Evolutionary conservation across 2,329 filamentous ascomycete genomes (phyloP).

Genomic region (Epicoccum nigrum): DNA sequence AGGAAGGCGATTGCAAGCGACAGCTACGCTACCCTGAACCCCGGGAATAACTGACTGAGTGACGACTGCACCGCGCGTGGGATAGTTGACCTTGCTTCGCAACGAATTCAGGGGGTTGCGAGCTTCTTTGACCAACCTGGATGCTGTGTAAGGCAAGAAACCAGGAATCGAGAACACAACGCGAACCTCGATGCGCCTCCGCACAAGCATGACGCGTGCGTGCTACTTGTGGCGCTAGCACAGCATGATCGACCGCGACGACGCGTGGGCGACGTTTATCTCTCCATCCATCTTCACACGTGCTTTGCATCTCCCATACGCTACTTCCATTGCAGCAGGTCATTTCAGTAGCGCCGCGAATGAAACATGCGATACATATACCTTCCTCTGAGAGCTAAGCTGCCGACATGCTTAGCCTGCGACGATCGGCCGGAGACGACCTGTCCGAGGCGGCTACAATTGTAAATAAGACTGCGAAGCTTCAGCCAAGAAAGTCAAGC

Average conservation of each 20-base stretch:
- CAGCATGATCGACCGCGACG: slow-evolving; percentile 2
- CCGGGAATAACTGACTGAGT: no score
- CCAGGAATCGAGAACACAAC: neutral
- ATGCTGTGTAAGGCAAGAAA: no score
- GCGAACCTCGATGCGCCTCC: neutral
- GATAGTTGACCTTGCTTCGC: no score
- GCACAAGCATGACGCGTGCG: neutral
- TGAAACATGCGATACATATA: neutral
- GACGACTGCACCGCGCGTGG: no score
- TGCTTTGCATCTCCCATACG: neutral
- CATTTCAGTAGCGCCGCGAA: neutral
- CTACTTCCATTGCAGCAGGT: slow-evolving; percentile 3
- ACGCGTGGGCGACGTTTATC: slow-evolving; percentile 1
- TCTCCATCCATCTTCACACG: slow-evolving; percentile 1
- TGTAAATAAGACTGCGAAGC: neutral
- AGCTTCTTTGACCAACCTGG: no score
- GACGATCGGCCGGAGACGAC: neutral
- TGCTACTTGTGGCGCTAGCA: neutral
- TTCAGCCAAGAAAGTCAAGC: slow-evolving; percentile 4
- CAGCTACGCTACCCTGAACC: no score
- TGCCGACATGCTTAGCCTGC: neutral
- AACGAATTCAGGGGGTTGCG: no score
- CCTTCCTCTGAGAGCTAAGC: slow-evolving; percentile 3
- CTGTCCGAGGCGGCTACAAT: neutral
- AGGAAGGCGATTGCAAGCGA: slow-evolving; percentile 2